phyloP scores from a whole-genome alignment of 495 filamentous ascomycete species.

The Penicillium cinerascens region DNA sequence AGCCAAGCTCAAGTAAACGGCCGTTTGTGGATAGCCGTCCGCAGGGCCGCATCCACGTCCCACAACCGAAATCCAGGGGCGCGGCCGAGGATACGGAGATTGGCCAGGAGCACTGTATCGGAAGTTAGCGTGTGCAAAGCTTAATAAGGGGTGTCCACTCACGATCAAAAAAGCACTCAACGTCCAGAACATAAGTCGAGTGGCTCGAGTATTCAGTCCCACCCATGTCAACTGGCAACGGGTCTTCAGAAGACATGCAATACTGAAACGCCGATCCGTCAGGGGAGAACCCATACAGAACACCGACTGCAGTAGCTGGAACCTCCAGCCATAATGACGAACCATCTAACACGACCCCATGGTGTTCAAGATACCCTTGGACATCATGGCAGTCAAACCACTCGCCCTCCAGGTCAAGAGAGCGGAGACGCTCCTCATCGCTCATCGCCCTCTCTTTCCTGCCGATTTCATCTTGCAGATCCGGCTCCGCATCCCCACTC shows the following conservation, averaged over 20 bases:
- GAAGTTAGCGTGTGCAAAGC: conserved; percentile 1
- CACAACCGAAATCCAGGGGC: conserved; percentile 25
- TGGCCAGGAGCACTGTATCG: conserved; percentile 18
- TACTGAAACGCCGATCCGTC: conserved; percentile 9
- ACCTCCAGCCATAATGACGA: conserved; percentile 21
- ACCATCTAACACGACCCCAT: conserved; percentile 15
- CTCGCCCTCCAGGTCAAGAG: conserved; percentile 24
- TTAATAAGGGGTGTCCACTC: conserved; percentile 3
- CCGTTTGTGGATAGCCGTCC: conserved; percentile 16
- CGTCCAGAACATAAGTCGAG: conserved; percentile 19
- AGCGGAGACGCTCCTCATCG: conserved; percentile 11
- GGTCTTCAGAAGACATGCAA: conserved; percentile 8
- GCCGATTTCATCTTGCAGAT: background rate
- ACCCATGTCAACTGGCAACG: background rate
- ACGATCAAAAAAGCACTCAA: conserved; percentile 30
- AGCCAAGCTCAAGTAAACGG: background rate
- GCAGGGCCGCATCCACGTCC: conserved; percentile 27
- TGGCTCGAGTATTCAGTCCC: background rate
- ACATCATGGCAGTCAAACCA: conserved; percentile 33
- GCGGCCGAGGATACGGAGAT: conserved; percentile 24
- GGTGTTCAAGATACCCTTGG: conserved; percentile 23
- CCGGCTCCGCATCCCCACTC: conserved; percentile 20
- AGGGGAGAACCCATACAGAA: conserved; percentile 16
- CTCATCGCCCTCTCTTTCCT: conserved; percentile 3
- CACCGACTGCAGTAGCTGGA: conserved; percentile 10